phyloP scores from a whole-genome alignment of 257 asterid genomes.

The Ocimum tenuiflorum region DNA sequence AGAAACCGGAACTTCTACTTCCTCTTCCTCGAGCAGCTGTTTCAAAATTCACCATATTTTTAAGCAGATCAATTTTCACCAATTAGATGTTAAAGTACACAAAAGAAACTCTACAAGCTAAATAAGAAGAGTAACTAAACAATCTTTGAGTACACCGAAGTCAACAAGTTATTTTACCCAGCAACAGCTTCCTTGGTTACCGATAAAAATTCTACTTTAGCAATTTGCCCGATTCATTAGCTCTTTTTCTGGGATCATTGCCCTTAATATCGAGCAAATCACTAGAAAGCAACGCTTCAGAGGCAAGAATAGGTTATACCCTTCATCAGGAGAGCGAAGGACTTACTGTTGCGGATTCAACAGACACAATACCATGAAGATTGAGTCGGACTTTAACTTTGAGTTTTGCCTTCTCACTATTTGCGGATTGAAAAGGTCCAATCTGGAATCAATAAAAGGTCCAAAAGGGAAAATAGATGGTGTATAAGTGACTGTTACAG shows the following conservation, averaged over 20 bases:
- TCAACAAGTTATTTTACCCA: neutral
- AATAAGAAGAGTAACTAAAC: too few species aligned
- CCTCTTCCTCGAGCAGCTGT: slow-evolving; percentile 93
- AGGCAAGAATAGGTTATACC: too few species aligned
- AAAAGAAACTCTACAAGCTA: neutral
- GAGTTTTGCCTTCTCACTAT: slow-evolving; percentile 59
- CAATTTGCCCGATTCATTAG: too few species aligned
- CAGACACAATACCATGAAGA: slow-evolving; percentile 76
- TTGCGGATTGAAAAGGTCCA: slow-evolving; percentile 69
- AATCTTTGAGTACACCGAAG: neutral
- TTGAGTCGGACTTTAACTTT: slow-evolving; percentile 73
- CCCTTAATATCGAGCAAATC: neutral
- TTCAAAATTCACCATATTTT: too few species aligned
- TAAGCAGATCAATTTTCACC: neutral
- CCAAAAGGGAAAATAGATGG: too few species aligned
- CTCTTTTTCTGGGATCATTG: too few species aligned
- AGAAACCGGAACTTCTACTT: slow-evolving; percentile 53
- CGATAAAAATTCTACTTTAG: too few species aligned
- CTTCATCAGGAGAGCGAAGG: slow-evolving; percentile 18
- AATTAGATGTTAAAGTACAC: neutral
- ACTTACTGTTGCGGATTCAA: slow-evolving; percentile 79
- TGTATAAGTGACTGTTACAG: neutral
- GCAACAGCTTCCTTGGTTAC: too few species aligned
- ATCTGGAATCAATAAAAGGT: slow-evolving; percentile 41
- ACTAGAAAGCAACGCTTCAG: too few species aligned